Evolutionary conservation across 768 basidiomycete species (phyloP), one percentile per base, ranked within the genome.

Genomic region (Mycena olivaceomarginata): DNA sequence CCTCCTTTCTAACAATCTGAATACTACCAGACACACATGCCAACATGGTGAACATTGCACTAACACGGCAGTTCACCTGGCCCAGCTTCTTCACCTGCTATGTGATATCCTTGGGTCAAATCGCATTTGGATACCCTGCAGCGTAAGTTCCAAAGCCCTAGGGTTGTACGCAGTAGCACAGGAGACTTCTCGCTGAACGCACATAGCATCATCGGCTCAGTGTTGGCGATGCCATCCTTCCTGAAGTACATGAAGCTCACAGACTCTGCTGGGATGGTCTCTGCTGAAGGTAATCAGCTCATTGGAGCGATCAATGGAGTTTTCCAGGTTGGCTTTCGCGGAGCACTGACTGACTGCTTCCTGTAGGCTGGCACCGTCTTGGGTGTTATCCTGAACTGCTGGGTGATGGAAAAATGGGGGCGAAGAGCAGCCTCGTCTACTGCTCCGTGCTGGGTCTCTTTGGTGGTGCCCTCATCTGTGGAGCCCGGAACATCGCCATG

Each of bases 381-480:
- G 53, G 57, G 57, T 31, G 31, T 59, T 59, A 37, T 59, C 57
- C 57, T 59, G 57, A 59, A 37, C 57, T 31, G 57, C 57, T 59
- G 57, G 57, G 57, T 59, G 57, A 59, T 56, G 25, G 25, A 59
- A 59, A 31, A 59, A 59, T 59, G 57, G 57, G 57, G 57, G 13
- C 57, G 57, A 59, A 59, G 57, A 59, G 25, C 57, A 59, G 57
- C 31, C 25, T 59, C 57, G 31, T 59, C 57, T 59, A 59, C 57
- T 59, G 57, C 57, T 59, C 57, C 57, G 57, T 59, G 57, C 57
- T 59, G 25, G 57, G 57, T 59, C 57, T 59, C 57, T 59, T 56
- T 59, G 57, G 57, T 59, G 57, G 57, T 59, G 57, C 57, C 57
- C 57, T 59, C 57, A 59, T 59, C 57, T 59, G 57, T 59, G 57